Evolutionary conservation across 805 yeast species (phyloP), one percentile per base, ranked within the genome.

Genomic region (Candida pini): DNA sequence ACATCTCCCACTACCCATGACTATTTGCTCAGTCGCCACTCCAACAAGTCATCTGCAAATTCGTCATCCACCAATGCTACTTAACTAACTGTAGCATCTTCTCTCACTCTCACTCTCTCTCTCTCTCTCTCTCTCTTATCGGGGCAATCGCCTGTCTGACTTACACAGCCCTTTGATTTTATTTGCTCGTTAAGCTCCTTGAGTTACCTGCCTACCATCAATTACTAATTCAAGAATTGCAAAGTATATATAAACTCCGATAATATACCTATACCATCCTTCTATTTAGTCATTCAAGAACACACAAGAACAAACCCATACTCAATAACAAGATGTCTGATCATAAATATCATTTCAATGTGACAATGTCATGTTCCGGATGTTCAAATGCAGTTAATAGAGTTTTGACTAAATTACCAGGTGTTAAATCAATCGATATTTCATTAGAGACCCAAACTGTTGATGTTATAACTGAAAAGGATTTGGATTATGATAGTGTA

Each of bases 321-420:
- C 5, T 22, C n/a, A 13, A 22, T 12, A 25, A 17, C 19, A 51
- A 36, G 29, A 72, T 71, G 77, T 48, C 73, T 8, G 62, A 63
- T 23, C 78, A 78, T 56, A 75, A 81, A 51, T 86, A 83, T 60
- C 82, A 80, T 47, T 88, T 75, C 58, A 73, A 87, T 41, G 96
- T 89, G 38, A 67, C 79, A 29, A 88, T 88, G 96, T 51, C 84
- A 35, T 89, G 96, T 54, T 72, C 82, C 10, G 83, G 96, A 13
- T 90, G 98, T 62, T 82, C 95, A 16, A 76, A 72, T 38, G 96
- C 97, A 6, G 84, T 90, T 31, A 75, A 78, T 59, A 76, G 84
- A 50, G 97, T 78, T 1, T 70, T 88, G 37, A 69, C 66, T 28
- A 76, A 70, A 45, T 66, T 83, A 29, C 78, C 76, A 29, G 96